Percentiles rank a stretch among this genome's conserved stretches.
Evolutionary conservation across 164 flowering plant genomes (phyloP).

Genomic region (Nymphaea thermarum): DNA sequence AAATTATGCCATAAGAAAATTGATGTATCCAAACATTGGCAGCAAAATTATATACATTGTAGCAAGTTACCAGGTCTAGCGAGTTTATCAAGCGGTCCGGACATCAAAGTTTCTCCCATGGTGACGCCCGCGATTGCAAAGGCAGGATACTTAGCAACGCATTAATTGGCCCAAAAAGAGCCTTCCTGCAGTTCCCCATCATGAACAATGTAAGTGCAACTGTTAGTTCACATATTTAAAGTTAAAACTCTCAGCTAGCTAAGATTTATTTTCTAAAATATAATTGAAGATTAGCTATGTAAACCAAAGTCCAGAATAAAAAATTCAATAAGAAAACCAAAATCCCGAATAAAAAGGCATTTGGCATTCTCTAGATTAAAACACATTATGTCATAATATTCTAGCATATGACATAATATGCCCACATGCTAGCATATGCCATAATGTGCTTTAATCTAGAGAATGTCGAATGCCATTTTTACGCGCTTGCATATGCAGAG

Average conservation of each 20-base stretch:
- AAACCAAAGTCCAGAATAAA: neutral
- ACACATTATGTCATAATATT: too few relatives aligned
- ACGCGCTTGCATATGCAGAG: too few relatives aligned
- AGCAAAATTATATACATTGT: slow-evolving; percentile 4
- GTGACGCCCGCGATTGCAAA: slow-evolving; percentile 14
- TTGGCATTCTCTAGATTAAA: too few relatives aligned
- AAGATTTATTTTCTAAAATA: neutral
- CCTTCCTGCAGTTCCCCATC: slow-evolving; percentile 1
- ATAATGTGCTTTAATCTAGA: too few relatives aligned
- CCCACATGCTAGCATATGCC: too few relatives aligned
- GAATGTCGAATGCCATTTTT: too few relatives aligned
- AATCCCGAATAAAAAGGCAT: neutral
- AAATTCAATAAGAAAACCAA: neutral
- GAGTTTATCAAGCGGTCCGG: slow-evolving; percentile 37
- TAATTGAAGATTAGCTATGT: too few relatives aligned
- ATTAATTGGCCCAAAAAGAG: slow-evolving; percentile 1
- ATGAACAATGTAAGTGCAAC: neutral
- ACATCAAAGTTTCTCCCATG: slow-evolving; percentile 29
- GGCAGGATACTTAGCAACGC: slow-evolving; percentile 14
- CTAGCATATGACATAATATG: too few relatives aligned
- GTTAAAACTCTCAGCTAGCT: too few relatives aligned
- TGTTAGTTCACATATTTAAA: too few relatives aligned
- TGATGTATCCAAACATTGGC: neutral
- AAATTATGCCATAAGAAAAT: neutral
- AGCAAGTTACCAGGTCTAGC: slow-evolving; percentile 17